Conservation (phyloP, 768 basidiomycete genomes). For the Agaricus subrufescens region DNA sequence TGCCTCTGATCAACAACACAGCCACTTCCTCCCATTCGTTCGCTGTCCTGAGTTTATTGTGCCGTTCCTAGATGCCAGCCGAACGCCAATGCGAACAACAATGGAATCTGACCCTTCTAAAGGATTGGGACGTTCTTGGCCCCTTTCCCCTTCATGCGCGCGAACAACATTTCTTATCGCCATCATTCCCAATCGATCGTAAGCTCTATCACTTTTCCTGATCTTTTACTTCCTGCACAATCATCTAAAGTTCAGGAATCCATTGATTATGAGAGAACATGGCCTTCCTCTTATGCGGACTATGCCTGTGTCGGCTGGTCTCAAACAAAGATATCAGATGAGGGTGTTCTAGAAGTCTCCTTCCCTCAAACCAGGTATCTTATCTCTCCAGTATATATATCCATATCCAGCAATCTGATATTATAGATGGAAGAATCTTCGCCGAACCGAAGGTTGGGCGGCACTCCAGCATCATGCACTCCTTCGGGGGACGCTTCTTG, state of each 20-base stretch:
- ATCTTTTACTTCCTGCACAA: conserved; percentile 1
- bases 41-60: not conserved
- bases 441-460: conserved; percentile 83
- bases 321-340: conserved; percentile 29
- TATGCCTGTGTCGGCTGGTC: conserved; percentile 59
- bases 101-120: conserved; percentile 24
- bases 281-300: conserved; percentile 69
- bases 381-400: not conserved
- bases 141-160: conserved; percentile 83
- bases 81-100: not conserved
- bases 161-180: conserved; percentile 80
- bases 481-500: conserved; percentile 57
- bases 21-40: not conserved
- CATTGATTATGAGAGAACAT: conserved; percentile 44
- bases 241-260: conserved; percentile 40
- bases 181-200: conserved; percentile 70
- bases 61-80: not conserved
- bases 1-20: not conserved
- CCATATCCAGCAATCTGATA: not conserved
- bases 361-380: conserved; percentile 57
- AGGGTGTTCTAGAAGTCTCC: conserved; percentile 53
- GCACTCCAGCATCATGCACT: conserved; percentile 77
- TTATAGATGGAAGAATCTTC: conserved; percentile 65
- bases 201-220: conserved; percentile 16
- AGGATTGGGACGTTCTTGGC: conserved; percentile 55